Conservation (phyloP, 352 stramenopile species). For the Peronospora belbahrii region DNA sequence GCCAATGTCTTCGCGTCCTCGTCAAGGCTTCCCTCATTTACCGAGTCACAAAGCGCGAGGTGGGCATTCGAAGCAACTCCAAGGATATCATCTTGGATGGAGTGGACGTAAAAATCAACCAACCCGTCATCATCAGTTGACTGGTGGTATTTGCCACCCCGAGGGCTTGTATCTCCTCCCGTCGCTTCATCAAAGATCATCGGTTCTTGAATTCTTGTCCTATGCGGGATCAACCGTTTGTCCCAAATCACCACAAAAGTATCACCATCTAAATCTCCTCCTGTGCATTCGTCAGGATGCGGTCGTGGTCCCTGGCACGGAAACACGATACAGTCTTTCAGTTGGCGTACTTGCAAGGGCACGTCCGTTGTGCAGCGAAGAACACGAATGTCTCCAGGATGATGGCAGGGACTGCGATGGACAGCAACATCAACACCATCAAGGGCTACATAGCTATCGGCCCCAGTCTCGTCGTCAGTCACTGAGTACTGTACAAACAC, state of each 20-base stretch:
- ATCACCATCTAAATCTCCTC: slow-evolving; percentile 76
- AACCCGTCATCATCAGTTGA: slow-evolving; percentile 38
- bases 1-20: slow-evolving; percentile 44
- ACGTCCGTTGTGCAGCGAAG: slow-evolving; percentile 47
- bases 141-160: slow-evolving; percentile 20
- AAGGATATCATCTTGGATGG: slow-evolving; percentile 63
- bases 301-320: slow-evolving; percentile 54
- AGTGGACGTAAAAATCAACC: slow-evolving; percentile 68
- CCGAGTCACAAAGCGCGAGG: slow-evolving; percentile 51
- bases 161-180: slow-evolving; percentile 9
- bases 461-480: slow-evolving; percentile 20
- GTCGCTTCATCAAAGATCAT: slow-evolving; percentile 39
- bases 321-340: slow-evolving; percentile 76
- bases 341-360: slow-evolving; percentile 29
- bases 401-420: slow-evolving; percentile 70
- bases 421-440: slow-evolving; percentile 47
- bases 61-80: slow-evolving; percentile 75
- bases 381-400: slow-evolving; percentile 67
- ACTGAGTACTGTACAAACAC: slow-evolving; percentile 76
- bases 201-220: slow-evolving; percentile 30
- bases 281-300: slow-evolving; percentile 73
- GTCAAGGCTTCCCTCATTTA: slow-evolving; percentile 38
- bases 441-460: slow-evolving; percentile 22
- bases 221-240: slow-evolving; percentile 47
- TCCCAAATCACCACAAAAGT: slow-evolving; percentile 83